Evolutionary conservation across 225 moss, liverwort and hornwort genomes (phyloP), one percentile per base, ranked within the genome.

Genomic region (Marchantia polymorpha): DNA sequence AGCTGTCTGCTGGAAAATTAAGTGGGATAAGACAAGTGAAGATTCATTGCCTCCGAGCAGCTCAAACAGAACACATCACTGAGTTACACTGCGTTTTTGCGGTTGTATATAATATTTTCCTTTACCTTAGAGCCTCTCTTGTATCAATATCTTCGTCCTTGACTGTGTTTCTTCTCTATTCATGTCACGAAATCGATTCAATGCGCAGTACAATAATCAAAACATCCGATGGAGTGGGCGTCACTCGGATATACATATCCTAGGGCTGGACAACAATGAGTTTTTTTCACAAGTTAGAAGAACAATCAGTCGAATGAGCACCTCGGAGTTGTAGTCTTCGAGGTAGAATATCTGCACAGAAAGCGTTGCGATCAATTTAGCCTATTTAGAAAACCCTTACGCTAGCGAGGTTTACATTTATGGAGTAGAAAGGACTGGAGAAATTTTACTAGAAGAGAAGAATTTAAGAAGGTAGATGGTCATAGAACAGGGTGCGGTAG

Each of bases 11-110:
- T 91, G 87, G 81, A 94, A 91, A 85, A 81, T 91, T 74, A 82
- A 92, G 46, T 94, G 94, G 92, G 90, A 90, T 73, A 94, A 89
- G 70, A 25, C 91, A 54, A 82, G 86, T 64, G 74, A 85, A 79
- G 84, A 88, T 69, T 84, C 87, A 67, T 78, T 85, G 74, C 78
- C 47, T 25, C n/a, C 76, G 20, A 72, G 80, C 46, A 83, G 54
- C 48, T 68, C 76, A 75, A 88, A 87, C 79, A 89, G 89, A 82
- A 82, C 82, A 80, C 80, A 83, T 66, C 80, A 77, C 26, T 60
- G 25, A 80, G 74, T 16, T 15, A 48, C 30, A 11, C 51, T 12
- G 0, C 31, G 58, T 3, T 29, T 31, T 46, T 51, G 23, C 27
- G 30, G 47, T 55, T 79, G 79, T 79, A 55, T 56, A 69, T 52